phyloP scores from a whole-genome alignment of 257 asterid species.

The Hygrophila difformis region DNA sequence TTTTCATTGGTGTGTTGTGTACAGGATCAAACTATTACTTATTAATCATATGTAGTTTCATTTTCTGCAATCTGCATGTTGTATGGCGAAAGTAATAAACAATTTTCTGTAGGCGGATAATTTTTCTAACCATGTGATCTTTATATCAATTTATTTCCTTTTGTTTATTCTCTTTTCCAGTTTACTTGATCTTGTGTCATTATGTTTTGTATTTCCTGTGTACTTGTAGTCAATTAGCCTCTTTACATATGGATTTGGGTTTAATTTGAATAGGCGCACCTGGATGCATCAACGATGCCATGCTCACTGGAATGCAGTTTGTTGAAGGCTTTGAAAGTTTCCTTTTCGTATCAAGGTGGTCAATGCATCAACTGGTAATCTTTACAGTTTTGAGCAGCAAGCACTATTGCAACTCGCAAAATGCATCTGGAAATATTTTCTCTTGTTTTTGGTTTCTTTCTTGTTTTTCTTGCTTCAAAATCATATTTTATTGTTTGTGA shows the following conservation, averaged over 20 bases:
- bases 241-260: constrained; percentile 6
- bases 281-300: constrained; percentile 69
- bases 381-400: constrained; percentile 9
- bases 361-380: constrained; percentile 86
- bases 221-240: constrained; percentile 5
- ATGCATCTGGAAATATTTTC: neutral
- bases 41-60: too few relatives aligned
- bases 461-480: too few relatives aligned
- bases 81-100: too few relatives aligned
- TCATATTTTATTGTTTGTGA: too few relatives aligned
- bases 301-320: constrained; percentile 78
- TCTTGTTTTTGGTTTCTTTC: too few relatives aligned
- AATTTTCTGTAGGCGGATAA: neutral
- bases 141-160: neutral
- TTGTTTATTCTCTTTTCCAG: neutral
- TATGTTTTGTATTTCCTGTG: neutral
- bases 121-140: neutral
- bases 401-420: too few relatives aligned
- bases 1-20: too few relatives aligned
- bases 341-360: constrained; percentile 85
- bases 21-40: too few relatives aligned
- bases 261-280: constrained; percentile 58
- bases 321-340: constrained; percentile 79
- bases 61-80: too few relatives aligned
- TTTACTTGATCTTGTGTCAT: neutral